Conservation (phyloP, 441 rosid genomes). For the Mallotus repandus region DNA sequence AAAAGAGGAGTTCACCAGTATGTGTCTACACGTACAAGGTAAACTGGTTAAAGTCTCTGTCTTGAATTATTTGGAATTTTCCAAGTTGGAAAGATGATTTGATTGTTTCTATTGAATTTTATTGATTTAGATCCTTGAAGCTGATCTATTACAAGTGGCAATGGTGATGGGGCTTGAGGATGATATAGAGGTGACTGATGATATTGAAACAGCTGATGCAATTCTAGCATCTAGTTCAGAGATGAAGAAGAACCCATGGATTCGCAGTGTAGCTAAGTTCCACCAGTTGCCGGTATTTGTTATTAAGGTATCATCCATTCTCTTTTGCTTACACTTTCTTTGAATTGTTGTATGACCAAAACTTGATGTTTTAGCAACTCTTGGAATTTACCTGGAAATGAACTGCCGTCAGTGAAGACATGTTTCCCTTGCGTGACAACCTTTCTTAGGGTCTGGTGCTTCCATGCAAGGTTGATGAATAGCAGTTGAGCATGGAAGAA, state of each 20-base stretch:
- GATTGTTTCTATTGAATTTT: slow-evolving; percentile 19
- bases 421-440: background rate
- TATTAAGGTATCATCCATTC: slow-evolving; percentile 53
- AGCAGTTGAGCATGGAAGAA: background rate
- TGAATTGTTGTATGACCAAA: background rate
- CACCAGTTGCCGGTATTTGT: slow-evolving; percentile 76
- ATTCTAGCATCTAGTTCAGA: slow-evolving; percentile 76
- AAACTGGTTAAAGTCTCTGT: slow-evolving; percentile 19
- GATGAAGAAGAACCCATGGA: slow-evolving; percentile 77
- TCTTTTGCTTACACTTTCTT: background rate
- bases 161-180: slow-evolving; percentile 85
- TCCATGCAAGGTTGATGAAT: background rate
- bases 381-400: background rate
- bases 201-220: slow-evolving; percentile 78
- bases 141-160: slow-evolving; percentile 82
- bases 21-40: slow-evolving; percentile 79
- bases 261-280: slow-evolving; percentile 80
- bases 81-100: background rate
- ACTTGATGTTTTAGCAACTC: background rate
- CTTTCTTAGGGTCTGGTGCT: slow-evolving; percentile 3
- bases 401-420: background rate
- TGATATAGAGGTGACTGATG: slow-evolving; percentile 70
- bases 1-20: slow-evolving; percentile 51
- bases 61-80: background rate
- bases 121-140: slow-evolving; percentile 64